phyloP scores from a whole-genome alignment of 352 stramenopile genomes.

The Aphanomyces invadans region DNA sequence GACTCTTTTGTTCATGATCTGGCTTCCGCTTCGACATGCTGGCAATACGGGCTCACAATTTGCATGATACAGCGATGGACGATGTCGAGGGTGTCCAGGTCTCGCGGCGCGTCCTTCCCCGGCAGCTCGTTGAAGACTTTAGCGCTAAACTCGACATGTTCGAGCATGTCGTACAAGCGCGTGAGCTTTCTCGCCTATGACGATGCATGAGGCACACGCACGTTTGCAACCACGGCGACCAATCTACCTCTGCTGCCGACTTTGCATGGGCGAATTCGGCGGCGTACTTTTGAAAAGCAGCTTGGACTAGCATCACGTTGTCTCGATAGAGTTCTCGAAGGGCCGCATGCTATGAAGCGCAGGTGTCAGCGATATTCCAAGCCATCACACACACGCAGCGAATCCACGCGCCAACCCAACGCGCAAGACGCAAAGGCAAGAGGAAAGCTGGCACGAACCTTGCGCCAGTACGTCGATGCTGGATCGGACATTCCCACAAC shows the following conservation, averaged over 20 bases:
- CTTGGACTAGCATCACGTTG: conserved; percentile 8
- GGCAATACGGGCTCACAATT: conserved; percentile 22
- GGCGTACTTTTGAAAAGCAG: conserved; percentile 21
- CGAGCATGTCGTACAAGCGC: conserved; percentile 23
- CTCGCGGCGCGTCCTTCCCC: not conserved
- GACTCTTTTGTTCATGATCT: no score
- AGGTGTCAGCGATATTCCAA: not conserved
- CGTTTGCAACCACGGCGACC: not conserved
- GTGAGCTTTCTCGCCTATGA: conserved; percentile 10
- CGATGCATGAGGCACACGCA: not conserved
- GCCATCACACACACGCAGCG: not conserved
- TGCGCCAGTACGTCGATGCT: conserved; percentile 16
- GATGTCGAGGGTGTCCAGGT: conserved; percentile 11
- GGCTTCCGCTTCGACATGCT: conserved; percentile 10
- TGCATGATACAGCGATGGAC: conserved; percentile 23
- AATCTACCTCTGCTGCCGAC: conserved; percentile 13
- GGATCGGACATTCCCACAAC: no score
- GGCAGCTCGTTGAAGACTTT: conserved; percentile 4
- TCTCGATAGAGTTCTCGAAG: conserved; percentile 20
- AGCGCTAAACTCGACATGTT: conserved; percentile 19
- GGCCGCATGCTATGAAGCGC: conserved; percentile 9
- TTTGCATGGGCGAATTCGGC: conserved; percentile 16
- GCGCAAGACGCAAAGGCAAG: no score
- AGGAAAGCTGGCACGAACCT: no score
- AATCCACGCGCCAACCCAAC: no score